Evolutionary conservation across 2,329 filamentous ascomycete species (phyloP).

Genomic region (Colletotrichum australisinense): DNA sequence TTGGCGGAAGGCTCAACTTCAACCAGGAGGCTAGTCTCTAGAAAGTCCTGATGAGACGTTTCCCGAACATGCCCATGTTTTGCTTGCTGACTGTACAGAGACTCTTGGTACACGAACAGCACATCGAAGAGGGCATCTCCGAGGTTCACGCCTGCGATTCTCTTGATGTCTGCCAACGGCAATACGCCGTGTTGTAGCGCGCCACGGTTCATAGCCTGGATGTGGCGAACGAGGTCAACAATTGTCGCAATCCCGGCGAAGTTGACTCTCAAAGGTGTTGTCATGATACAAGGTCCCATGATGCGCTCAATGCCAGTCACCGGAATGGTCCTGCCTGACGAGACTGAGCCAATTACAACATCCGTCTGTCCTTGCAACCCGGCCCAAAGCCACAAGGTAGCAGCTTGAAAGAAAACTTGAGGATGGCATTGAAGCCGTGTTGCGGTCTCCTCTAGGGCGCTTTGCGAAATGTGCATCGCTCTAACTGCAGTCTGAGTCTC

Average conservation of each 20-base stretch:
- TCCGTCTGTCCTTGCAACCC: constrained; percentile 74
- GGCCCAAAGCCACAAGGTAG: constrained; percentile 73
- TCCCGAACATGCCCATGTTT: constrained; percentile 58
- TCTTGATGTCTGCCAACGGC: constrained; percentile 77
- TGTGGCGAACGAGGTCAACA: constrained; percentile 69
- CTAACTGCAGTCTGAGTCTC: constrained; percentile 43
- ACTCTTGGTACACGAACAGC: constrained; percentile 88
- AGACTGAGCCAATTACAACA: constrained; percentile 80
- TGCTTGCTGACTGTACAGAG: constrained; percentile 55
- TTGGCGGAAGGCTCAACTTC: constrained; percentile 75
- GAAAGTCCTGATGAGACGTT: constrained; percentile 72
- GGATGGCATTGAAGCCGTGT: constrained; percentile 62
- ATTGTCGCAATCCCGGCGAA: constrained; percentile 62
- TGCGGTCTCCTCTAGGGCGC: constrained; percentile 49
- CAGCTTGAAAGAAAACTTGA: constrained; percentile 82
- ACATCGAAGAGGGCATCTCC: constrained; percentile 77
- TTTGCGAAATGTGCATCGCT: constrained; percentile 47
- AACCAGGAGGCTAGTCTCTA: constrained; percentile 81
- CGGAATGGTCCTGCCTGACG: constrained; percentile 83
- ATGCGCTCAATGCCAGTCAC: constrained; percentile 77
- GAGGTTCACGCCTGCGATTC: constrained; percentile 64
- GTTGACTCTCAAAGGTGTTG: constrained; percentile 78
- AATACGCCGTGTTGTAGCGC: constrained; percentile 73
- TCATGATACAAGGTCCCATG: constrained; percentile 83
- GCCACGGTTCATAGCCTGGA: constrained; percentile 74